Base-by-base conservation (phyloP, 108 stramenopile species). In the Cyclotella kingstonii region DNA sequence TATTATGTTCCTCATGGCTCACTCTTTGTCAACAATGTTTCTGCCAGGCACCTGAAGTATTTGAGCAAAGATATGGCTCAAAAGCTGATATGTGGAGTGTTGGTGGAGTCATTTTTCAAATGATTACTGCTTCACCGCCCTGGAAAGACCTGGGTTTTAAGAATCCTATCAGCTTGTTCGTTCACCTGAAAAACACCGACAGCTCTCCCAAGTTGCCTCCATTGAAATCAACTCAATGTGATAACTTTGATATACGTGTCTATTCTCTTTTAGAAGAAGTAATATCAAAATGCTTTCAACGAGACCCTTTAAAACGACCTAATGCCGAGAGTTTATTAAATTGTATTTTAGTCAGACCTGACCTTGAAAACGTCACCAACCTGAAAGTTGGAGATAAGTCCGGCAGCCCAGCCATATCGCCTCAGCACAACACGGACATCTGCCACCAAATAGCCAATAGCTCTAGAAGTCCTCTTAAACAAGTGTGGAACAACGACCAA, bases 11-110 rank as follows among this genome's bases (percentile, higher is more conserved):
- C 41, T 27, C 0, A 7, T 31, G 22, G 41, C 28, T 28, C n/a
- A n/a, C n/a, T n/a, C n/a, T n/a, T n/a, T n/a, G n/a, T n/a, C n/a
- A n/a, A n/a, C n/a, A n/a, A n/a, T n/a, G n/a, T n/a, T n/a, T n/a
- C n/a, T n/a, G n/a, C n/a, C 9, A 60, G 96, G 91, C 94, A 5
- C 94, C 96, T 7, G 96, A 97, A 66, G 91, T 96, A 6, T 90
- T 97, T 51, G 81, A 93, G 58, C 90, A 89, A 46, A 84, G 86
- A 29, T 97, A 92, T 59, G 88, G 85, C 18, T 45, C 68, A 10
- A 90, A 85, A 57, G 91, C 90, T 11, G 96, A 97, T 45, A 80
- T 97, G 21, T 97, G 96, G 96, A 76, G 79, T 57, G 76, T 90
- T 44, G 96, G 94, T 11, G 91, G 96, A 42, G 86, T 92, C 15